phyloP scores from a whole-genome alignment of 106 monocot species.

The Alisma plantagoaquatica region DNA sequence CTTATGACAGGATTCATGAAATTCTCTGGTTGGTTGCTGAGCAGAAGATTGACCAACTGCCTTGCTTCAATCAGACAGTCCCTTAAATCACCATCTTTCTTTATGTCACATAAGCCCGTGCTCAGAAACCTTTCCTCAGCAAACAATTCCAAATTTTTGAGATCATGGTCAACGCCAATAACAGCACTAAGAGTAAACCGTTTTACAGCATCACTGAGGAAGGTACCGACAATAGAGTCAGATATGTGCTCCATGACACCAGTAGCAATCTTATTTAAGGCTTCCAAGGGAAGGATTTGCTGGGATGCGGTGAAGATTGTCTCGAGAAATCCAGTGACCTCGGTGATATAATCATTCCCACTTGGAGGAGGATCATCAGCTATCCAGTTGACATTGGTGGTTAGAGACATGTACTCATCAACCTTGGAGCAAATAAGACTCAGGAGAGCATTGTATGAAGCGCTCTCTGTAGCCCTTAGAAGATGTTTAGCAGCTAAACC shows the following conservation, averaged over 20 bases:
- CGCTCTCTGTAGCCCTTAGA: conserved; percentile 2
- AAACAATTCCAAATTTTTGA: conserved; percentile 14
- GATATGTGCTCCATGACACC: conserved; percentile 13
- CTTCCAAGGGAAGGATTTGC: conserved; percentile 13
- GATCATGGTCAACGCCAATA: conserved; percentile 12
- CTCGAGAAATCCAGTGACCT: conserved; percentile 11
- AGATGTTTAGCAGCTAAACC: conserved; percentile 10
- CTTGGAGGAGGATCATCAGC: conserved; percentile 6
- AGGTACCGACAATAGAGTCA: conserved; percentile 1
- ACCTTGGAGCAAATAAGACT: conserved; percentile 4
- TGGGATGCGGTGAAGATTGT: conserved; percentile 4
- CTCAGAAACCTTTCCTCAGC: conserved; percentile 15
- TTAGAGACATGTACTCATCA: conserved; percentile 7
- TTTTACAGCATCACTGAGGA: conserved; percentile 15
- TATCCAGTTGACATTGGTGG: conserved; percentile 10
- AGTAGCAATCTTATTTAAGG: conserved; percentile 2
- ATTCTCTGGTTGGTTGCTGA: conserved; percentile 14
- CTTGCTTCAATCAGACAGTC: conserved; percentile 10
- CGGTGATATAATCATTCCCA: conserved; percentile 11
- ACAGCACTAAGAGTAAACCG: conserved; percentile 13
- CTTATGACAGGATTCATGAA: conserved; percentile 14
- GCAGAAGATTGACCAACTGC: conserved; percentile 17
- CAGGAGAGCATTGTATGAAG: neutral
- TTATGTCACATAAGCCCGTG: conserved; percentile 5
- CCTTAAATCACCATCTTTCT: conserved; percentile 4